phyloP scores from a whole-genome alignment of 495 filamentous ascomycete species.

The Podospora fimiseda region DNA sequence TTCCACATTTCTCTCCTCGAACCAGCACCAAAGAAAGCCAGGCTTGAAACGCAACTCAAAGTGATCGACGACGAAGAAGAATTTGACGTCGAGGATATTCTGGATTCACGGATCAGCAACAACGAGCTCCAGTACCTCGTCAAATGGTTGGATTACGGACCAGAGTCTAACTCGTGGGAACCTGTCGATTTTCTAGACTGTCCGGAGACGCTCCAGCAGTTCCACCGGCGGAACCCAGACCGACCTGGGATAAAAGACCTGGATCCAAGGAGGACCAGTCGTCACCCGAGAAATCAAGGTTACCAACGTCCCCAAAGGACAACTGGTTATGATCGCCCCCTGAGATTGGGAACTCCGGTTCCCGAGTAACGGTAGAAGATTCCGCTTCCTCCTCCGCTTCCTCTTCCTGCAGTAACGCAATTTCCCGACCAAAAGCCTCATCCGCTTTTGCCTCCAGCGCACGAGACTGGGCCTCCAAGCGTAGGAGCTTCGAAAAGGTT shows the following conservation, averaged over 20 bases:
- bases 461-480: too few species aligned
- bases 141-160: too few species aligned
- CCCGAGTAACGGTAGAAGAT: background rate
- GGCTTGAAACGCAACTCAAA: background rate
- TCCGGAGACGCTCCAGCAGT: background rate
- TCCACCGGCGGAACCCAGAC: background rate
- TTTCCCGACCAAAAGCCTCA: too few species aligned
- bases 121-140: too few species aligned
- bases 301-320: background rate
- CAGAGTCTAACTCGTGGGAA: too few species aligned
- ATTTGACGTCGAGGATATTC: too few species aligned
- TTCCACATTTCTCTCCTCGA: background rate
- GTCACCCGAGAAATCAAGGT: background rate
- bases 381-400: background rate
- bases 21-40: background rate
- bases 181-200: too few species aligned
- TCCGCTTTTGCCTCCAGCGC: too few species aligned
- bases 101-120: too few species aligned
- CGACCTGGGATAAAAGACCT: background rate
- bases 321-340: background rate
- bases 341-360: background rate
- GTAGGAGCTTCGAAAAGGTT: too few species aligned
- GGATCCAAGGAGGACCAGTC: background rate
- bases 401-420: too few species aligned
- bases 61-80: too few species aligned